phyloP scores from a whole-genome alignment of 1,284 basidiomycete genomes.

The Ceratobasidium sp. region DNA sequence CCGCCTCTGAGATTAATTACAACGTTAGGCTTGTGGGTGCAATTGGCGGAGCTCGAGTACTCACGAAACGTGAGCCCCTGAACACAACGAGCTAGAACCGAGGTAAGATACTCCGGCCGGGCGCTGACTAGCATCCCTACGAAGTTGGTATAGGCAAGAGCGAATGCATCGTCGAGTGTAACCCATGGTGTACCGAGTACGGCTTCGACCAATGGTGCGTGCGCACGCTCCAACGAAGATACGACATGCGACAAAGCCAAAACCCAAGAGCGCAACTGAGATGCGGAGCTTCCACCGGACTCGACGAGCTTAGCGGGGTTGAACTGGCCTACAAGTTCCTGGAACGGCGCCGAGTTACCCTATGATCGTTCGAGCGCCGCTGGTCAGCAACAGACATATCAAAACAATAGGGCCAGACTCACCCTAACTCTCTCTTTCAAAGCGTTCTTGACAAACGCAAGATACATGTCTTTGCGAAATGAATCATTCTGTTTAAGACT shows the following conservation, averaged over 20 bases:
- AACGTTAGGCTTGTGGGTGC: constrained; percentile 21
- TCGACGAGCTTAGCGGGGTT: constrained; percentile 63
- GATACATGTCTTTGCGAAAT: constrained; percentile 84
- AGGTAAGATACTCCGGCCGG: constrained; percentile 90
- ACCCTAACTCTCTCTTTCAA: constrained; percentile 81
- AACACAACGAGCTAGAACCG: constrained; percentile 85
- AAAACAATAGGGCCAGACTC: constrained; percentile 51
- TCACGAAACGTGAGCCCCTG: constrained; percentile 90
- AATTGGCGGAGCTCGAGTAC: constrained; percentile 57
- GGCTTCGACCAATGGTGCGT: constrained; percentile 88
- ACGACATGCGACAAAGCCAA: constrained; percentile 83
- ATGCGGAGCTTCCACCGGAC: constrained; percentile 59
- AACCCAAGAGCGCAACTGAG: constrained; percentile 79
- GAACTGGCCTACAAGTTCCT: constrained; percentile 80
- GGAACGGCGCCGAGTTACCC: constrained; percentile 76
- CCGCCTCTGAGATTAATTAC: constrained; percentile 68
- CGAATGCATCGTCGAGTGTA: constrained; percentile 84
- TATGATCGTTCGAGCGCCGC: constrained; percentile 53
- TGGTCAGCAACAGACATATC: not conserved
- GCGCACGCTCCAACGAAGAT: constrained; percentile 82
- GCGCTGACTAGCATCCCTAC: constrained; percentile 94
- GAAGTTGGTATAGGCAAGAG: constrained; percentile 88
- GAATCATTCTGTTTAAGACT: constrained; percentile 81
- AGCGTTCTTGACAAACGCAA: constrained; percentile 86
- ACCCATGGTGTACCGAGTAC: constrained; percentile 94